Percentiles rank a stretch among this genome's conserved stretches.
Conservation (phyloP, 106 monocot species). For the Dendrobium huoshanense region DNA sequence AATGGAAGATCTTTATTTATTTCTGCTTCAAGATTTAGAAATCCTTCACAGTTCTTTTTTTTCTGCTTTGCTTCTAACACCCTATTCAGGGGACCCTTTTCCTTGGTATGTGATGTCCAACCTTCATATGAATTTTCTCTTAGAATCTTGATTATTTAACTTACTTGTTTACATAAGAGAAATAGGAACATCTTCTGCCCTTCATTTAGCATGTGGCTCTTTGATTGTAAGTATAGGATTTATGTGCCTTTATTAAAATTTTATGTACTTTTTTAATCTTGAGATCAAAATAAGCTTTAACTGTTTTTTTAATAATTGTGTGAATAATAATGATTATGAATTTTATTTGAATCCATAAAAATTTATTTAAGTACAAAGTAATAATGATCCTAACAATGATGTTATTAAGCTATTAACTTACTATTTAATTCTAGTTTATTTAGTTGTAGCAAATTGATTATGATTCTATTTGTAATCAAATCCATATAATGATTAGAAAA, state of each 20-base stretch:
- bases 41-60: background rate
- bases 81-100: too few relatives aligned
- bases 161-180: background rate
- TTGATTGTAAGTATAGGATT: too few relatives aligned
- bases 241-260: too few relatives aligned
- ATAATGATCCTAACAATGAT: background rate
- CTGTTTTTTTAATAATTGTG: background rate
- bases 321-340: too few relatives aligned
- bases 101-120: too few relatives aligned
- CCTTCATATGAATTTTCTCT: too few relatives aligned
- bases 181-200: background rate
- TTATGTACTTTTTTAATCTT: too few relatives aligned
- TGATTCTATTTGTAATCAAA: background rate
- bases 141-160: background rate
- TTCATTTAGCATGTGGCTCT: background rate
- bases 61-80: too few relatives aligned
- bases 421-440: background rate
- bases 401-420: background rate
- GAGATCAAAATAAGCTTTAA: background rate
- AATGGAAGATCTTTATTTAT: constrained; percentile 1
- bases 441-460: background rate
- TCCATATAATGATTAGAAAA: too few relatives aligned
- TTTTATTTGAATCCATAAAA: background rate
- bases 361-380: background rate
- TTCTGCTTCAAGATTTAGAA: background rate